Evolutionary conservation across 2,329 filamentous ascomycete genomes (phyloP), one percentile per base, ranked within the genome.

Genomic region (Ramularia endophylla): DNA sequence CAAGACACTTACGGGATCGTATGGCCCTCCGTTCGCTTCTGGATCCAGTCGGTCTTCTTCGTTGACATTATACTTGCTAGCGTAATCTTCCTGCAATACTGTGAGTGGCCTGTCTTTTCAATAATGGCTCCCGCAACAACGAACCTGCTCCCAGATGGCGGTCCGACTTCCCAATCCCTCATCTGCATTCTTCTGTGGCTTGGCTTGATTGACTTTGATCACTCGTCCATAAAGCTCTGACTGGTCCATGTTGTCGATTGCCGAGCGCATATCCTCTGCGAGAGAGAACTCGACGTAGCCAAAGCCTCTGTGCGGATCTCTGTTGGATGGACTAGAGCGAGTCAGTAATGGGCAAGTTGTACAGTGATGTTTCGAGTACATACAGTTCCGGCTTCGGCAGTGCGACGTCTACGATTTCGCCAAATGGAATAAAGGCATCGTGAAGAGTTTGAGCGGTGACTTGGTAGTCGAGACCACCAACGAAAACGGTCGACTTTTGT

Each of bases 191-290:
- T 95, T 95, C 48, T 92, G 87, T 22, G 87, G 80, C 65, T 95
- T 98, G 31, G 94, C 94, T 41, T 84, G 78, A 32, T 87, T 89
- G 38, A 97, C 90, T 64, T 89, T 95, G 63, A 98, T 83, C 11
- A 92, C 83, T 45, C 87, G 80, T 8, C 92, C 94, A 62, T 90
- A 97, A 33, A 98, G 77, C 68, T 97, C 90, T 46, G 89, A 85
- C 63, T 95, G 88, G 62, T 98, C 87, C 90, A 98, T 97, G 62
- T 98, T 98, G 73, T 97, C 88, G 63, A 98, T 95, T 37, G 92
- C 92, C 66, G 97, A 90, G 58, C 82, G 82, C 19, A 89, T 90
- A 66, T 98, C 92, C 43, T 83, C 78, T 9, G 80, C 75, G 43
- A 87, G 77, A 57, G 95, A 88, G 59, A 86, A 98, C 61, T 98